Evolutionary conservation across 306 rosid genomes (phyloP), one percentile per base, ranked within the genome.

Genomic region (Cajanus cajan): DNA sequence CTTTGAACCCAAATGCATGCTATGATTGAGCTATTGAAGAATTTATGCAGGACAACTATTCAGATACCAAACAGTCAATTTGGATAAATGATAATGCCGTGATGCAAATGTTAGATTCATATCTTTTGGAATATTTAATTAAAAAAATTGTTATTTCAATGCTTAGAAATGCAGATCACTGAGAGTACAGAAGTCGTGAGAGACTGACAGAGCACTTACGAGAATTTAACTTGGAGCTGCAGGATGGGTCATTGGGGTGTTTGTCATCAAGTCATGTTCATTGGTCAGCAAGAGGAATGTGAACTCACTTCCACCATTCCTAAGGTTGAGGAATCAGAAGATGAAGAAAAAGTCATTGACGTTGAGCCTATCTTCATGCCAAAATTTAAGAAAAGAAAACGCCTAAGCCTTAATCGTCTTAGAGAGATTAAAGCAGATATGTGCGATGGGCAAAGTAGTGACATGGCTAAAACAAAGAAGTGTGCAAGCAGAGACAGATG

Each of bases 401-500:
- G 85, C 58, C 85, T 73, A 11, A 76, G 83, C 78, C 89, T 54
- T 65, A 68, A 66, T 76, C 83, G 78, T 62, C 82, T 80, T 37
- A 82, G 61, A 65, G 90, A 82, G 77, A 66, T 78, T 45, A 86
- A 86, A 83, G 86, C 79, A 21, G 74, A 74, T 8, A 52, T 74
- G 5, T 50, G 7, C 69, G 84, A 5, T 41, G 67, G 54, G 74
- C 84, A 36, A 24, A 44, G 59, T 67, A 72, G 48, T 21, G 61
- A 39, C 55, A 84, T 54, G 73, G 19, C 44, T n/a, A 81, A 68
- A 76, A 25, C 63, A 40, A 84, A 78, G 70, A 81, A 51, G 76
- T 65, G 21, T 71, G 82, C 76, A 71, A 36, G 21, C 57, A 58
- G 39, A 21, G 71, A 84, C 9, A 85, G 93, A 78, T 90, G 96